A percentile compares a stretch with the other conserved stretches of the same genome.
These are phyloP conservation scores for Boechera retrofracta DNA, from an alignment of 345 rosid species.

Conservation along the genomic window DNA sequence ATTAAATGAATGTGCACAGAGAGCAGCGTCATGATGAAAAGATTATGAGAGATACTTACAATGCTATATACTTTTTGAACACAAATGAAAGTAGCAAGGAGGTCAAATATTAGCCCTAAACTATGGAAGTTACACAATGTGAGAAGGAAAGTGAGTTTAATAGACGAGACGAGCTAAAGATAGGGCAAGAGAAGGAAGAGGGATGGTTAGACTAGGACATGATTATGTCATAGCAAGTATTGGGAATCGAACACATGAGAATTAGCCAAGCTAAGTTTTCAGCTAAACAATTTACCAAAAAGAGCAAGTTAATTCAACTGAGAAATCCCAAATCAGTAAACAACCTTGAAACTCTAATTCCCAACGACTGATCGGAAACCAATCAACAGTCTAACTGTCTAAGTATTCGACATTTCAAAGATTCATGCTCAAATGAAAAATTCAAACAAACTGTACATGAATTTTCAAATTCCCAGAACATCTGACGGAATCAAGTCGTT, in stretches of 20 bases:
- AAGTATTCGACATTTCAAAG: neutral
- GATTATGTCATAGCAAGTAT: neutral
- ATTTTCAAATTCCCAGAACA: neutral
- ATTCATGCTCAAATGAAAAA: neutral
- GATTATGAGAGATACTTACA: neutral
- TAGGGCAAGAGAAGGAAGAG: slow-evolving; percentile 6
- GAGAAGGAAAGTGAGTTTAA: neutral
- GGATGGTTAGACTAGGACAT: neutral
- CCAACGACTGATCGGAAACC: neutral
- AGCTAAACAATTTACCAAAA: neutral
- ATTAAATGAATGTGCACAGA: neutral
- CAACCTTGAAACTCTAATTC: neutral
- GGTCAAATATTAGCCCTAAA: neutral
- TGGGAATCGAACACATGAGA: neutral
- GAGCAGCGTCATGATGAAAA: slow-evolving; percentile 7
- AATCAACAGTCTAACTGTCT: neutral
- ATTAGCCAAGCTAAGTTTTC: neutral
- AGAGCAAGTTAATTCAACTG: neutral
- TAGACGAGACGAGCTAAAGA: neutral
- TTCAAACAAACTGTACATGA: neutral
- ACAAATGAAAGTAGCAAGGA: slow-evolving; percentile 1
- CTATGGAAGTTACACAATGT: slow-evolving; percentile 10
- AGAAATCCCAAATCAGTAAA: neutral
- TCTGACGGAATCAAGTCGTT: neutral
- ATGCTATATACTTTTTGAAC: neutral